Evolutionary conservation across 345 rosid species (phyloP).

Genomic region (Barbarea vulgaris): DNA sequence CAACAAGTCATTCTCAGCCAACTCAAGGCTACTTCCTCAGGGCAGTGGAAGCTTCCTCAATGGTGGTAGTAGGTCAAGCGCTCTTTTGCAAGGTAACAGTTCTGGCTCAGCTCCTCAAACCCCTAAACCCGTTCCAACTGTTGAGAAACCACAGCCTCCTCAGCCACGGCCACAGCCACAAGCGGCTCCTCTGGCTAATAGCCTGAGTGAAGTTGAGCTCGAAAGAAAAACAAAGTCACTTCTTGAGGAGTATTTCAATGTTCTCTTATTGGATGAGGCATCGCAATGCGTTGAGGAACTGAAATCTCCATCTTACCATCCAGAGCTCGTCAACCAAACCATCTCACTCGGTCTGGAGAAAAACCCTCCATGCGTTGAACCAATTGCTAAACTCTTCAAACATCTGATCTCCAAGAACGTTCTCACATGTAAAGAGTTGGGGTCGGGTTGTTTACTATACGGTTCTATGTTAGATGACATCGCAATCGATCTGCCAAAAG

Average conservation of each 20-base stretch:
- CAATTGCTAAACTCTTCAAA: conserved; percentile 50
- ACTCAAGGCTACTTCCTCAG: conserved; percentile 69
- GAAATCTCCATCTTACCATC: conserved; percentile 56
- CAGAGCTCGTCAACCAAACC: conserved; percentile 73
- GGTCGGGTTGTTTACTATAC: conserved; percentile 59
- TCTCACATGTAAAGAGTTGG: conserved; percentile 48
- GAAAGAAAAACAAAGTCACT: conserved; percentile 56
- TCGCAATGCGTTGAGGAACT: conserved; percentile 67
- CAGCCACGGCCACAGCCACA: conserved; percentile 19
- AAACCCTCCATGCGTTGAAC: conserved; percentile 57
- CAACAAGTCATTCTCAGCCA: conserved; percentile 55
- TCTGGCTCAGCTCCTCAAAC: conserved; percentile 42
- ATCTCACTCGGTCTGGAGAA: conserved; percentile 62
- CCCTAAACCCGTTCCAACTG: conserved; percentile 15
- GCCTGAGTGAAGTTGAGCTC: conserved; percentile 42
- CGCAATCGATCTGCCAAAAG: conserved; percentile 72
- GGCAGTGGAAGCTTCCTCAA: conserved; percentile 61
- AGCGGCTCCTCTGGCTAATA: conserved; percentile 18
- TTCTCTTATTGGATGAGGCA: conserved; percentile 62
- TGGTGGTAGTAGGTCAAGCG: conserved; percentile 65
- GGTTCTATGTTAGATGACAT: conserved; percentile 66
- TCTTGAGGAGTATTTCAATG: conserved; percentile 66
- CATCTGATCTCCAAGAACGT: conserved; percentile 49
- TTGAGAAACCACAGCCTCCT: conserved; percentile 5
- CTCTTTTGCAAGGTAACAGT: conserved; percentile 64